Conservation (phyloP, 768 basidiomycete genomes). For the Termitomyces titanicus region DNA sequence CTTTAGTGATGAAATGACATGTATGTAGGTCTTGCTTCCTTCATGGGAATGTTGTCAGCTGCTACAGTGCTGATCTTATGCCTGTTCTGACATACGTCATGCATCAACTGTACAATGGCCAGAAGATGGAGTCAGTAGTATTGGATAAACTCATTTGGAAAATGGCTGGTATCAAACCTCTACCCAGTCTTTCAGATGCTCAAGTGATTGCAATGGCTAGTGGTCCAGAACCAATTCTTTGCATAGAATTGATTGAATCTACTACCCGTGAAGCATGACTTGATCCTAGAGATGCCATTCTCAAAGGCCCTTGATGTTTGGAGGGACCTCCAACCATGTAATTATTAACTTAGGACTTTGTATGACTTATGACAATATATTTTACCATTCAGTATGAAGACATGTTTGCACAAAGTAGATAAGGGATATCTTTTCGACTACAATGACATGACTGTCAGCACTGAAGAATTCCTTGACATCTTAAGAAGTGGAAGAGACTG, state of each 20-base stretch:
- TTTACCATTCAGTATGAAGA: too few species aligned
- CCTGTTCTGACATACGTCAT: conserved; percentile 88
- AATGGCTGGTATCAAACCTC: conserved; percentile 91
- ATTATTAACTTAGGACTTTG: too few species aligned
- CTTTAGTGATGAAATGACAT: conserved; percentile 14
- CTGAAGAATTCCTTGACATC: too few species aligned
- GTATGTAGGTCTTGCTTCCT: conserved; percentile 77
- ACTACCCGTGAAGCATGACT: conserved; percentile 68
- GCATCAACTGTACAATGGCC: conserved; percentile 81
- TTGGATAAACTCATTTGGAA: conserved; percentile 92
- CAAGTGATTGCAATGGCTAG: conserved; percentile 92
- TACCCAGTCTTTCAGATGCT: conserved; percentile 83
- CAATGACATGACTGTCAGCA: too few species aligned
- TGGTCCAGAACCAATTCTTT: conserved; percentile 78
- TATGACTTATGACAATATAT: too few species aligned
- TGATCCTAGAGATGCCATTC: conserved; percentile 58
- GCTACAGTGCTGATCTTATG: conserved; percentile 79
- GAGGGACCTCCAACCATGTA: too few species aligned
- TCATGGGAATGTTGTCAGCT: conserved; percentile 87
- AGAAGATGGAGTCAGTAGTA: conserved; percentile 86
- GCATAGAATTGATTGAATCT: conserved; percentile 87
- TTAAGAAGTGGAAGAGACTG: too few species aligned
- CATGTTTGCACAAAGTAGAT: too few species aligned
- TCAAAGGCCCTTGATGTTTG: conserved; percentile 66
- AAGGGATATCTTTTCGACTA: too few species aligned